Percentiles rank a stretch among this genome's conserved stretches.
phyloP scores from a whole-genome alignment of 2,329 filamentous ascomycete genomes.

The Pyrenophora graminea region DNA sequence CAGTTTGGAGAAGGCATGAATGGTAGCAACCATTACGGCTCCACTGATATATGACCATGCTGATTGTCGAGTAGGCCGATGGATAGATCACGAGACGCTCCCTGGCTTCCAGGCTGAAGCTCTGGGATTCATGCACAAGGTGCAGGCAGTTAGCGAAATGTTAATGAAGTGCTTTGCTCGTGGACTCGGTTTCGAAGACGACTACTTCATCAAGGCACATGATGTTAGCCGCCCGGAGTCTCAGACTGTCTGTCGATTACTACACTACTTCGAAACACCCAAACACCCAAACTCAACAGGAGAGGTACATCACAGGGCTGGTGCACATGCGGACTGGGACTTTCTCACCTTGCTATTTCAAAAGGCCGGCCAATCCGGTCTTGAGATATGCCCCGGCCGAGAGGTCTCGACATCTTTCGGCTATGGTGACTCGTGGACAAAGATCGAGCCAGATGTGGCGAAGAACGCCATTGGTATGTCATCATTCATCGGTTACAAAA shows the following conservation, averaged over 20 bases:
- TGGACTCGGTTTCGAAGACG: slow-evolving; percentile 60
- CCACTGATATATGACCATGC: neutral
- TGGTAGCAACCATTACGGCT: slow-evolving; percentile 30
- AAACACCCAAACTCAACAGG: slow-evolving; percentile 37
- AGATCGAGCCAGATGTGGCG: slow-evolving; percentile 51
- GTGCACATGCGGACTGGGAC: slow-evolving; percentile 68
- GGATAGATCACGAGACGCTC: slow-evolving; percentile 55
- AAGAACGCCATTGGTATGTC: slow-evolving; percentile 24
- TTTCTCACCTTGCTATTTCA: slow-evolving; percentile 68
- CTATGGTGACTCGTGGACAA: slow-evolving; percentile 65
- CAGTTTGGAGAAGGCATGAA: slow-evolving; percentile 63
- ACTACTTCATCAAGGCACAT: slow-evolving; percentile 62
- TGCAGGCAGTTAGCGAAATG: slow-evolving; percentile 59
- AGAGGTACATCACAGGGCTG: slow-evolving; percentile 62
- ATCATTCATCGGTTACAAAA: too few relatives aligned
- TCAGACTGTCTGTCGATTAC: slow-evolving; percentile 60
- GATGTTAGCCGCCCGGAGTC: slow-evolving; percentile 53
- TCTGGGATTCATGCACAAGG: slow-evolving; percentile 59
- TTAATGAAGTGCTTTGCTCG: slow-evolving; percentile 64
- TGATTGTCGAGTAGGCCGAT: slow-evolving; percentile 37
- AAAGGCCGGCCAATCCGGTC: slow-evolving; percentile 61
- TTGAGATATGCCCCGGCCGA: slow-evolving; percentile 68
- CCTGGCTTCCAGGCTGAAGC: slow-evolving; percentile 55
- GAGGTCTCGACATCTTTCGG: slow-evolving; percentile 64
- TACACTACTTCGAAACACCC: slow-evolving; percentile 58